Evolutionary conservation across 805 yeast species (phyloP), one percentile per base, ranked within the genome.

Genomic region (Cyberlindnera euphorbiiphila): DNA sequence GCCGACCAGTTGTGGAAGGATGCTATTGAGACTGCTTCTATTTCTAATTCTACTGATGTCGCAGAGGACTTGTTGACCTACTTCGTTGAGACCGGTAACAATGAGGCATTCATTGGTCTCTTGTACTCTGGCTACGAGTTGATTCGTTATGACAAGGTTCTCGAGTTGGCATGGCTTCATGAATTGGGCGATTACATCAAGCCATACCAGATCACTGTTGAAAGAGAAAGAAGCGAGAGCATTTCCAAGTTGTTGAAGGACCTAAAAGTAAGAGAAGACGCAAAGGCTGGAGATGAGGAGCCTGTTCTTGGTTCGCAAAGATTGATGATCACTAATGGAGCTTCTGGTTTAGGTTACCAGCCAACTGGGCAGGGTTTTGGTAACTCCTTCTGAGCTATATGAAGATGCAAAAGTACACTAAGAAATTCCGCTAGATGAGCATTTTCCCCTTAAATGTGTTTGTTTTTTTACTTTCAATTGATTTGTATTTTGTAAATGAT

Each of bases 21-120:
- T 62, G 89, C 96, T 45, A 84, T 93, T 58, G 85, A 78, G 57
- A 89, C 98, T 9, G 96, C 96, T 17, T 78, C 96, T 13, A 66
- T 79, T 41, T 88, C 97, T 14, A 76, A 76, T 45, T 81, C 81
- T 49, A 56, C 76, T 9, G 88, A 85, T 59, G 82, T 91, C 56
- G 89, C 95, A 24, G 91, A 86, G 61, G 98, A 93, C 43, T 69
- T 86, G 47, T 68, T 93, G 60, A 74, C 82, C 37, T 93, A 91
- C 68, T 93, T 93, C 62, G 97, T 93, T 43, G 97, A 91, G 54
- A 86, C 95, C 26, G 98, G 96, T 51, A 93, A 93, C 68, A 87
- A 82, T 64, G 98, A 93, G 69, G 85, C 96, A 54, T 85, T 87
- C 59, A 83, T 88, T 54, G 97, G 96, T 6, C 76, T 89, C 44